Evolutionary conservation across 495 filamentous ascomycete genomes (phyloP), one percentile per base, ranked within the genome.

Genomic region (Ramalina intermedia): DNA sequence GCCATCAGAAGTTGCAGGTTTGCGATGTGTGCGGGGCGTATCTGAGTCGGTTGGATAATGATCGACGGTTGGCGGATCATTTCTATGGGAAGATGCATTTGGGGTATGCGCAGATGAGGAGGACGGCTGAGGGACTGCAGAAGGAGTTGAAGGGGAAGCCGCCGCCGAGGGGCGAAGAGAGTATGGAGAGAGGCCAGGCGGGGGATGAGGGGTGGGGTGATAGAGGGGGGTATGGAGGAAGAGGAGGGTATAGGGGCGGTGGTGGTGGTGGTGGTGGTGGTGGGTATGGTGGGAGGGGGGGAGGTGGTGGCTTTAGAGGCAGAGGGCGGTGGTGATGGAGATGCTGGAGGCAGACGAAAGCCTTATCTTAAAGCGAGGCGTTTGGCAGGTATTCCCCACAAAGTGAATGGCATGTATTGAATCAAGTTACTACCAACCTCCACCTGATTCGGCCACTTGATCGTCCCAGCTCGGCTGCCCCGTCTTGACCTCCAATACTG

Each of bases 21-120:
- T 98, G 91, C 73, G 91, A 98, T 64, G 93, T 96, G 1, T 98
- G 91, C 66, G 90, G 83, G 44, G 91, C 91, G 3, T 98, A 98
- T 61, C 72, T 98, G 47, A 82, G 76, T 47, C 66, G 91, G 17
- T 76, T 98, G 21, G 91, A 98, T 61, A 98, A 98, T 58, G 91
- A 98, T 60, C 75, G 91, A 17, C 71, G 91, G 26, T 60, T 98
- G 63, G 91, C 91, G 24, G 91, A 98, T 63, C 91, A 98, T 59
- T 98, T 98, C 65, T 96, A 94, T 63, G 91, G 91, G 27, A 98
- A 98, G 71, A 96, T 98, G 93, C 91, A 98, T 60, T 70, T 98
- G 59, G 91, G 91, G 0, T 98, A 96, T 62, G 90, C 91, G 33
- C 85, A 94, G 68, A 98, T 98, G 91, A 77, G 91, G 53, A 91